phyloP scores from a whole-genome alignment of 148 eudicot genomes.

The Persicaria maculosa region DNA sequence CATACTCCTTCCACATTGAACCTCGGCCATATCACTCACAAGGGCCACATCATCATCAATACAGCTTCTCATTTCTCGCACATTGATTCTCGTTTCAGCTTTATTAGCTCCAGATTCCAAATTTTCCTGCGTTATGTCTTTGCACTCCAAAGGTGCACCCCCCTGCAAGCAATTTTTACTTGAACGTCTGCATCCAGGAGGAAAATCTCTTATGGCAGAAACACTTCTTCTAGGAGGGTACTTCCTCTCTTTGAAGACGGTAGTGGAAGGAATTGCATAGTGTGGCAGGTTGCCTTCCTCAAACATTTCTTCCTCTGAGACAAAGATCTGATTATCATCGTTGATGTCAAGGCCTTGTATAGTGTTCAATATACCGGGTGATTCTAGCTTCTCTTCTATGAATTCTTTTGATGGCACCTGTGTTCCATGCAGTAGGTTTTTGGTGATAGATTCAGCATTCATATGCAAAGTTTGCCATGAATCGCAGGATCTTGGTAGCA shows the following conservation, averaged over 20 bases:
- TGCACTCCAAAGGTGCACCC: too few relatives aligned
- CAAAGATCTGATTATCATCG: neutral
- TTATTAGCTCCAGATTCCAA: too few relatives aligned
- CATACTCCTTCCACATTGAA: conserved; percentile 8
- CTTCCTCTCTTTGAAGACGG: conserved; percentile 7
- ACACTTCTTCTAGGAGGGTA: conserved; percentile 33
- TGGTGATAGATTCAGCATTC: neutral
- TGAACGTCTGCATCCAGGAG: conserved; percentile 54
- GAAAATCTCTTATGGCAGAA: conserved; percentile 59
- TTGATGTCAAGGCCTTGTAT: too few relatives aligned
- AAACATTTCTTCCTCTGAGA: neutral
- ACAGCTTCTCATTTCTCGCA: too few relatives aligned
- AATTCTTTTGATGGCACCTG: neutral
- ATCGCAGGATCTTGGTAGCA: neutral
- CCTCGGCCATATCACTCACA: neutral
- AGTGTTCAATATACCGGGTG: neutral
- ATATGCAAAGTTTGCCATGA: neutral
- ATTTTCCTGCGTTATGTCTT: too few relatives aligned
- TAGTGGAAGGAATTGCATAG: conserved; percentile 5
- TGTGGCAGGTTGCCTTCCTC: neutral
- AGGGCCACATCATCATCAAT: conserved; percentile 36
- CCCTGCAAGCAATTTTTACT: conserved; percentile 50
- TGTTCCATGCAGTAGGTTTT: neutral
- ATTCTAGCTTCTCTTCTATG: neutral
- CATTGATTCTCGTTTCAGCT: too few relatives aligned